Evolutionary conservation across 176 grass and related monocot species (phyloP), one percentile per base, ranked within the genome.

Genomic region (Oryza longistaminata): DNA sequence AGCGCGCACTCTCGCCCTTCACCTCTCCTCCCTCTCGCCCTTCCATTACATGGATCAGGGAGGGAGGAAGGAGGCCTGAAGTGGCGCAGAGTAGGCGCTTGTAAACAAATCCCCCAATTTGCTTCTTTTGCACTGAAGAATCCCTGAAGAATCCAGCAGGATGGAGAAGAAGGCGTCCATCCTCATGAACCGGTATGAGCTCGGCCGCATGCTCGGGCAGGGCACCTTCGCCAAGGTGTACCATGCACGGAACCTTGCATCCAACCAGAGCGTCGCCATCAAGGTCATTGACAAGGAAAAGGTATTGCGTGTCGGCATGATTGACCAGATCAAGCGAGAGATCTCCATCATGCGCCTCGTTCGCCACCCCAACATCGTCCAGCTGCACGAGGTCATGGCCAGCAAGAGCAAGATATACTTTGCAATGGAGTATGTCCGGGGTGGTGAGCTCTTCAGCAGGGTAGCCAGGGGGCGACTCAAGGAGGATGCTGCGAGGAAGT

Each of bases 351-450:
- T 97, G 88, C 88, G 92, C 53, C 88, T 91, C 0, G 88, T 94
- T 35, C 92, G 90, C 70, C 95, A 97, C 43, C 92, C 92, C 58
- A 93, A 97, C 19, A 60, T 97, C 25, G 92, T 97, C 37, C 95
- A 97, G 74, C 92, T 97, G 26, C 90, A 94, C 1, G 95, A 97
- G 87, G 92, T 94, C 75, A 97, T 97, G 95, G 95, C 95, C 69
- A 97, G 86, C 86, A 97, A 94, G 88, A 91, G 75, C 78, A 94
- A 93, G 85, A 97, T 97, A 83, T 97, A 94, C 83, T 97, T 94
- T 3, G 86, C 90, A 21, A 94, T 97, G 90, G 95, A 97, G 87
- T 97, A 97, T 19, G 88, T 97, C 48, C 84, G 85, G 11, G 92
- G 95, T 0, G 90, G 92, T 3, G 95, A 97, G 82, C 95, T 97